Evolutionary conservation across 2,329 filamentous ascomycete genomes (phyloP).

Genomic region (Escovopsis sp.): DNA sequence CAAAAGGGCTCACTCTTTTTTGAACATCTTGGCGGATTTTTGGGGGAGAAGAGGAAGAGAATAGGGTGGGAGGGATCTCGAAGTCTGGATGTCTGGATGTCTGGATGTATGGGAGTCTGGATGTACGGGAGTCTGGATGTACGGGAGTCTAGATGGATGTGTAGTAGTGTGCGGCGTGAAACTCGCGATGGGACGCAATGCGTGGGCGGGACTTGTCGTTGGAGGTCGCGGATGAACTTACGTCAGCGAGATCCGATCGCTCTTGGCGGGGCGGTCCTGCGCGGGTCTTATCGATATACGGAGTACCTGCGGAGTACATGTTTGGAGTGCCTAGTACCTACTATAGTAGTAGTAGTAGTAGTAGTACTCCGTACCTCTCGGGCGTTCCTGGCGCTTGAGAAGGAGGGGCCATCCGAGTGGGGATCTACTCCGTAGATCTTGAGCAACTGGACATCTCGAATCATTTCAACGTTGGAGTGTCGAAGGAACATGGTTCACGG

Average conservation of each 20-base stretch:
- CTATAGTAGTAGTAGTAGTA: too few relatives aligned
- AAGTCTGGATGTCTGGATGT: too few relatives aligned
- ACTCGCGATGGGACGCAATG: too few relatives aligned
- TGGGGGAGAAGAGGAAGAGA: neutral
- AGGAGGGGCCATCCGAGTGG: neutral
- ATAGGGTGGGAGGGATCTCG: too few relatives aligned
- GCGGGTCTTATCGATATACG: neutral
- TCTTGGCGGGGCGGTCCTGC: conserved; percentile 1
- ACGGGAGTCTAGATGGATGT: too few relatives aligned
- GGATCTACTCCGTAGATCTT: neutral
- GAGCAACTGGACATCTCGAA: too few relatives aligned
- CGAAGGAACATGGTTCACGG: too few relatives aligned
- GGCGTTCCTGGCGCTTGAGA: neutral
- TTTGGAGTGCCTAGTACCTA: too few relatives aligned
- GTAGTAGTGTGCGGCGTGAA: neutral
- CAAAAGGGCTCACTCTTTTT: conserved; percentile 68
- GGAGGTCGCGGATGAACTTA: conserved; percentile 13
- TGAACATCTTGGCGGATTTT: conserved; percentile 56
- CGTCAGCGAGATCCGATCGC: conserved; percentile 6
- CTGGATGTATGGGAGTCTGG: too few relatives aligned
- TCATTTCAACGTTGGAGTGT: too few relatives aligned
- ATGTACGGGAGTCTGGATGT: too few relatives aligned
- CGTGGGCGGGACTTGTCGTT: neutral
- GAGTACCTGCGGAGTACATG: neutral
- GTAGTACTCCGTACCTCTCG: too few relatives aligned